Evolutionary conservation across 1,284 basidiomycete genomes (phyloP), one percentile per base, ranked within the genome.

Genomic region (Cutaneotrichosporon sp.): DNA sequence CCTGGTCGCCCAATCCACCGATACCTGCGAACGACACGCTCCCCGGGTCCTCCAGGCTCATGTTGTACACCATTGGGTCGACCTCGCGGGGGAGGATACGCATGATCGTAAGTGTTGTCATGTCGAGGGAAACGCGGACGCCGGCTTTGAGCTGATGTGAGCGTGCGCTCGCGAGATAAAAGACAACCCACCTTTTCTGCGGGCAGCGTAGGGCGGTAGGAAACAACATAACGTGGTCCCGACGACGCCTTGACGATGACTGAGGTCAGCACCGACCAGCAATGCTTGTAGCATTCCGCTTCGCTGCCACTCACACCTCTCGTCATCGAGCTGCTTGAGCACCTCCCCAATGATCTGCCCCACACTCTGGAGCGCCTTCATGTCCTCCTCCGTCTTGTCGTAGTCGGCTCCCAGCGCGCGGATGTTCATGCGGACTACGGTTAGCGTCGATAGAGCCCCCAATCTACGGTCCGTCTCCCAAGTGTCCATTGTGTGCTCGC

Each of bases 101-200:
- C 93, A 99, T 98, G 72, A 99, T 92, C 8, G 96, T 98, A 33
- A 98, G 79, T 1, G 96, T 98, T 2, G 96, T 99, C 96, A 98
- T 98, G 75, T 99, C 96, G 47, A 99, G 83, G 56, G 92, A 94
- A 57, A 99, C 96, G 61, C 96, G 88, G 10, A 90, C 90, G 49
- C 91, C 91, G 25, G 88, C 78, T 77, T 97, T 97, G 57, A 99
- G 85, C 76, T 78, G 44, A 12, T 16, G 37, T 54, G 3, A 48
- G 44, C 19, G 33, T n/a, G 19, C 22, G 9, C 17, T 35, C 19
- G 24, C 6, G 11, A 25, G 29, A 16, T 11, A 22, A 25, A 27
- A 14, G 26, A 16, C 12, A 46, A 55, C 71, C 63, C 38, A 77
- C 71, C 70, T 97, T 97, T 43, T 83, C 81, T 46, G 86, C 86